Evolutionary conservation across 805 yeast genomes (phyloP).

Genomic region (Hemisphaericaspora nanyangensis): DNA sequence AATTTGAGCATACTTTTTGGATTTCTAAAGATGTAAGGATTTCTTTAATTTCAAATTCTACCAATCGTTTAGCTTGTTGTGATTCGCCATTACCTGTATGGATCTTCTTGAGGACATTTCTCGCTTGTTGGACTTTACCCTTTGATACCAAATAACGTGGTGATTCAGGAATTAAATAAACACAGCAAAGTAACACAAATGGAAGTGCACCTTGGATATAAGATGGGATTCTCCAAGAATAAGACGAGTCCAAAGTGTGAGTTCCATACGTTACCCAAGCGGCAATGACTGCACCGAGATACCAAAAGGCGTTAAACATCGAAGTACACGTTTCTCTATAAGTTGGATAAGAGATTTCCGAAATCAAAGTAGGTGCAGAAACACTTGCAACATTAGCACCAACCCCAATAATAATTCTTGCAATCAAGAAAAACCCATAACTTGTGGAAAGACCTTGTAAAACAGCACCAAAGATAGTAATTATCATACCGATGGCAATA

Average conservation of each 20-base stretch:
- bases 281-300: slow-evolving; percentile 49
- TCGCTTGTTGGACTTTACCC: slow-evolving; percentile 43
- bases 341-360: slow-evolving; percentile 48
- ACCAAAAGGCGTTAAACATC: slow-evolving; percentile 49
- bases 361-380: slow-evolving; percentile 44
- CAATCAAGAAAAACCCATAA: slow-evolving; percentile 36
- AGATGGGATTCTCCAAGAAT: slow-evolving; percentile 56
- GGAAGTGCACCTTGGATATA: slow-evolving; percentile 51
- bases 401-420: slow-evolving; percentile 47
- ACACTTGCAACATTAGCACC: slow-evolving; percentile 41
- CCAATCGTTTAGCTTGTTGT: slow-evolving; percentile 21
- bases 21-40: slow-evolving; percentile 36
- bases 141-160: slow-evolving; percentile 43
- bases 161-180: slow-evolving; percentile 45
- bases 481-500: slow-evolving; percentile 19
- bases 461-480: slow-evolving; percentile 31
- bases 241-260: slow-evolving; percentile 21
- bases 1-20: slow-evolving; percentile 30
- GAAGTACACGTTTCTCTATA: slow-evolving; percentile 40
- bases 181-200: slow-evolving; percentile 30
- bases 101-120: slow-evolving; percentile 31
- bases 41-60: slow-evolving; percentile 38
- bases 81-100: slow-evolving; percentile 36
- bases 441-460: slow-evolving; percentile 33
- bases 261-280: slow-evolving; percentile 52